These are phyloP conservation scores for Cercospora canescens DNA, from an alignment of 2,329 filamentous ascomycete species.

Conservation along the genomic window DNA sequence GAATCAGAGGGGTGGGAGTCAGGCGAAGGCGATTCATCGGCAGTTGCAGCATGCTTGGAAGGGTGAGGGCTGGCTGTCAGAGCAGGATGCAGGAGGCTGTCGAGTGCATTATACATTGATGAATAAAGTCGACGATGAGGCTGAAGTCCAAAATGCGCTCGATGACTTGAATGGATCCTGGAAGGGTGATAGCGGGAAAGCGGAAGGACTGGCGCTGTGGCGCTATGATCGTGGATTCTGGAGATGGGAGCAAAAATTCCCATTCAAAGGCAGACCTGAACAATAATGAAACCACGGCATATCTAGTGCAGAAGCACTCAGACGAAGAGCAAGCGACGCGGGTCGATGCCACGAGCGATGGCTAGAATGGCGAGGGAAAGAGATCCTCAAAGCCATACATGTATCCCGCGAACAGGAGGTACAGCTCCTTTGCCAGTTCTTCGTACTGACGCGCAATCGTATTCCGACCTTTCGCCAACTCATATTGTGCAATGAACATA, in stretches of 20 bases:
- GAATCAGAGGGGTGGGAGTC: constrained; percentile 30
- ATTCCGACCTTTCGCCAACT: background rate
- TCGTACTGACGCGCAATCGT: constrained; percentile 13
- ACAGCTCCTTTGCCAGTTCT: constrained; percentile 18
- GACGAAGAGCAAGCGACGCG: background rate
- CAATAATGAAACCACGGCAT: too few species aligned
- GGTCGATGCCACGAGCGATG: background rate
- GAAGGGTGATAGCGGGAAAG: constrained; percentile 37
- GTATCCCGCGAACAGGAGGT: constrained; percentile 13
- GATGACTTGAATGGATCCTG: constrained; percentile 37
- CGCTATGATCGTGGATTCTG: constrained; percentile 44
- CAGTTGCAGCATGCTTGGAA: constrained; percentile 40
- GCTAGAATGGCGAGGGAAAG: background rate
- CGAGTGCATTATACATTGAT: constrained; percentile 48
- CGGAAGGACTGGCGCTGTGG: constrained; percentile 44
- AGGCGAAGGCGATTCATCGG: constrained; percentile 38
- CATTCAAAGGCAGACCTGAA: constrained; percentile 35
- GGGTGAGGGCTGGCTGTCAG: constrained; percentile 40
- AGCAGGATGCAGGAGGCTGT: constrained; percentile 44
- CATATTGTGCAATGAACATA: constrained; percentile 13
- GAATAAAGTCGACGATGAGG: constrained; percentile 49
- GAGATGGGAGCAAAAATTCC: constrained; percentile 40
- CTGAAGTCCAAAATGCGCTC: constrained; percentile 39
- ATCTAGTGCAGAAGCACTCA: too few species aligned
- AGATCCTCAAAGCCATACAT: constrained; percentile 15